Conservation (phyloP, 2,329 filamentous ascomycete genomes). For the Dothideomycetidae sp. region DNA sequence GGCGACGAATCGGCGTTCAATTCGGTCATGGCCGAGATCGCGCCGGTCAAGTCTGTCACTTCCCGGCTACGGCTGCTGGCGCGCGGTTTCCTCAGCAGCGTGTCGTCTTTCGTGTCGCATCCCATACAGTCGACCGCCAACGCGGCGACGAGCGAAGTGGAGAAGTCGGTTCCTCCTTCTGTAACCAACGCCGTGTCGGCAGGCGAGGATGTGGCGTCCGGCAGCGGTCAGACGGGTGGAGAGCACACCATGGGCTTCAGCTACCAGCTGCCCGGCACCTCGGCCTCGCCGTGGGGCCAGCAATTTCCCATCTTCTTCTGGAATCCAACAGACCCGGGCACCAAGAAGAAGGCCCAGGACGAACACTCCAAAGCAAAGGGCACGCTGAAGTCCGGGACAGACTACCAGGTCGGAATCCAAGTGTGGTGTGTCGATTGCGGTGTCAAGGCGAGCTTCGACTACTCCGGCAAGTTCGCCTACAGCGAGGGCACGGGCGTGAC, state of each 20-base stretch:
- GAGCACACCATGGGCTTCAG: neutral
- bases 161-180: slow-evolving; percentile 4
- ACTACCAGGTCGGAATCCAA: slow-evolving; percentile 11
- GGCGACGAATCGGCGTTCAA: slow-evolving; percentile 1
- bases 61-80: neutral
- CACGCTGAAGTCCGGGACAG: slow-evolving; percentile 7
- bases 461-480: slow-evolving; percentile 11
- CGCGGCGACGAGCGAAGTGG: neutral
- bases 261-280: slow-evolving; percentile 6
- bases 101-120: slow-evolving; percentile 2
- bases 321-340: slow-evolving; percentile 1
- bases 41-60: slow-evolving; percentile 1
- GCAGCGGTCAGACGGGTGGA: neutral
- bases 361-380: slow-evolving; percentile 7
- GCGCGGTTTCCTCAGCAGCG: neutral
- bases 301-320: slow-evolving; percentile 11
- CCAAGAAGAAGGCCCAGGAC: slow-evolving; percentile 3
- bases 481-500: slow-evolving; percentile 9
- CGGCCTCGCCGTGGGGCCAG: slow-evolving; percentile 10
- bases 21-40: slow-evolving; percentile 6
- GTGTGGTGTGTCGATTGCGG: slow-evolving; percentile 13
- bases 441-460: slow-evolving; percentile 9
- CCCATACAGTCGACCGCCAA: neutral
- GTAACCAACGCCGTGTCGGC: slow-evolving; percentile 3
- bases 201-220: slow-evolving; percentile 3